Evolutionary conservation across 2,329 filamentous ascomycete species (phyloP).

Genomic region (Falciphora oryzae): DNA sequence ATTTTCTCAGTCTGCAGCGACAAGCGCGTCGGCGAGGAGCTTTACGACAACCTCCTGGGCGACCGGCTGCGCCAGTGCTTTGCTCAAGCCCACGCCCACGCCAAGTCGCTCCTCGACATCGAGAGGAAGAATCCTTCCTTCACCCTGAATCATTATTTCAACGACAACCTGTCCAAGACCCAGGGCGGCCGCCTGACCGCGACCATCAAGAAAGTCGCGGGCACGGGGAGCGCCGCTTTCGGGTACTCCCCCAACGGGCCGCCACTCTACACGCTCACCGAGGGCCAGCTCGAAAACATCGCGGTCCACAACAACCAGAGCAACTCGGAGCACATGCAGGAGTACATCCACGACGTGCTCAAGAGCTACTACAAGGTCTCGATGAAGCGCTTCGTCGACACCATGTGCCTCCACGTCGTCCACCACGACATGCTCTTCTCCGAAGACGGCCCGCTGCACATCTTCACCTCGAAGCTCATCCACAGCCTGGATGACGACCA

Average conservation of each 20-base stretch:
- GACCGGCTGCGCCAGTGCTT: constrained; percentile 42
- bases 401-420: constrained; percentile 33
- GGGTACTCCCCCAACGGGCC: too few species aligned
- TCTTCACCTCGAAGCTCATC: background rate
- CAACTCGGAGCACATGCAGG: constrained; percentile 17
- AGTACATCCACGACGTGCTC: constrained; percentile 55
- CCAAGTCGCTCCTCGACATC: constrained; percentile 44
- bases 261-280: background rate
- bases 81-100: constrained; percentile 38
- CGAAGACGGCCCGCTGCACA: constrained; percentile 11
- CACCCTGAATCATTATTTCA: constrained; percentile 50
- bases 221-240: too few species aligned
- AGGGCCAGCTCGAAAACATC: constrained; percentile 7
- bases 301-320: background rate
- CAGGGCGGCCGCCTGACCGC: constrained; percentile 19
- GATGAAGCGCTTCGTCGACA: constrained; percentile 56
- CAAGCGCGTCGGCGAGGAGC: constrained; percentile 27
- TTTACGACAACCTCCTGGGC: constrained; percentile 36
- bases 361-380: constrained; percentile 56
- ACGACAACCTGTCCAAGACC: constrained; percentile 26
- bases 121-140: constrained; percentile 39
- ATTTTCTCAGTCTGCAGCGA: constrained; percentile 40
- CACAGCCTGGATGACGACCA: constrained; percentile 2
- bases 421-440: constrained; percentile 14
- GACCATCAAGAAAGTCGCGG: constrained; percentile 13